Evolutionary conservation across 1,139 yeast species (phyloP).

Genomic region (Geotrichum candidum): DNA sequence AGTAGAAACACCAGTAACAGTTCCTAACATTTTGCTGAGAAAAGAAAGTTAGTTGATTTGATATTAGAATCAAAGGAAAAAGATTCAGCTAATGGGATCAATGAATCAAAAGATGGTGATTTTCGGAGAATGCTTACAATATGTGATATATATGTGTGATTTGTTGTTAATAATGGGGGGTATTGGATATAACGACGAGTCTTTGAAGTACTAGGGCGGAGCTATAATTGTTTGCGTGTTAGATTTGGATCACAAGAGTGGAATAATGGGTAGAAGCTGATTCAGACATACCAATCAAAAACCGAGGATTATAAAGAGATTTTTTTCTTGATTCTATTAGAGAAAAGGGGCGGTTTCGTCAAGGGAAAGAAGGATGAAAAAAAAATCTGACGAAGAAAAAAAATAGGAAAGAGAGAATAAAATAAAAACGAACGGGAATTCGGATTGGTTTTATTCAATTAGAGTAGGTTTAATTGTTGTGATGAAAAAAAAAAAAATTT

Average conservation of each 20-base stretch:
- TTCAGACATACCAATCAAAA: not conserved
- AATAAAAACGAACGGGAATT: not conserved
- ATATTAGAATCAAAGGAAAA: too few species aligned
- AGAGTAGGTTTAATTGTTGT: not conserved
- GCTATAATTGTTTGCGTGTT: not conserved
- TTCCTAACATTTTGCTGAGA: conserved; percentile 16
- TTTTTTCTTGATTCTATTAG: not conserved
- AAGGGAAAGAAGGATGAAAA: not conserved
- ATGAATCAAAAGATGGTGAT: not conserved
- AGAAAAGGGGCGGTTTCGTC: not conserved
- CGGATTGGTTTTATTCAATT: not conserved
- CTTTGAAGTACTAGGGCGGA: not conserved
- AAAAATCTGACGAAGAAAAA: not conserved
- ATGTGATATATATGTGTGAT: not conserved
- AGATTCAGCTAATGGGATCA: not conserved
- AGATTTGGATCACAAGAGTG: not conserved
- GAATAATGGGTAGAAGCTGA: not conserved
- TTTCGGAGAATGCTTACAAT: not conserved
- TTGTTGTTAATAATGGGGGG: not conserved
- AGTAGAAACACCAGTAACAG: conserved; percentile 39
- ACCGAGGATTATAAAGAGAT: not conserved
- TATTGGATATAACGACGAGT: not conserved
- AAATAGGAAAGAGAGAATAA: not conserved
- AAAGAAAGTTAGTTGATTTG: not conserved
- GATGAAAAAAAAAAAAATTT: not conserved